Evolutionary conservation across 345 rosid genomes (phyloP).

Genomic region (Sisymbrium irio): DNA sequence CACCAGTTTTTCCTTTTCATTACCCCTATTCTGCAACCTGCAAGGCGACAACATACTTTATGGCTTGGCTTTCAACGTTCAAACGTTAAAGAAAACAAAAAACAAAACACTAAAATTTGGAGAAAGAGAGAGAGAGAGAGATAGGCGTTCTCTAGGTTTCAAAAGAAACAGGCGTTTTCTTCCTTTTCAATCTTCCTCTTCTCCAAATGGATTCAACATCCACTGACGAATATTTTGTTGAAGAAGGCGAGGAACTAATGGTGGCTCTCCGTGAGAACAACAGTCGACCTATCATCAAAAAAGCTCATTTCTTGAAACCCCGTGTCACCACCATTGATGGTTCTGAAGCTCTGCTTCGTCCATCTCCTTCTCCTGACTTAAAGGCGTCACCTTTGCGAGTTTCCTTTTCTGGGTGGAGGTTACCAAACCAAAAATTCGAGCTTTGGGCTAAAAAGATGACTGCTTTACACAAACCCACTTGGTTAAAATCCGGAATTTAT

Average conservation of each 20-base stretch:
- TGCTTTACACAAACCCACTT: constrained; percentile 21
- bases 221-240: constrained; percentile 6
- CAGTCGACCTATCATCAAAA: constrained; percentile 13
- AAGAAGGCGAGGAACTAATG: constrained; percentile 44
- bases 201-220: constrained; percentile 14
- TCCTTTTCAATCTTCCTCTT: neutral
- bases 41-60: too few relatives aligned
- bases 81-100: neutral
- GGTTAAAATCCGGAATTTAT: constrained; percentile 47
- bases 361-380: constrained; percentile 9
- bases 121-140: neutral
- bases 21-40: too few relatives aligned
- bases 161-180: neutral
- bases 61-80: neutral
- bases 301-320: constrained; percentile 42
- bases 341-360: constrained; percentile 11
- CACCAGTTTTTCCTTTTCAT: too few relatives aligned
- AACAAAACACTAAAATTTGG: neutral
- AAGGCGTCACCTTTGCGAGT: constrained; percentile 28
- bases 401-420: constrained; percentile 36
- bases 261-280: constrained; percentile 22
- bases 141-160: constrained; percentile 1
- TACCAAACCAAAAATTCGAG: constrained; percentile 35
- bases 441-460: constrained; percentile 47
- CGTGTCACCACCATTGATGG: constrained; percentile 15